Evolutionary conservation across 768 basidiomycete genomes (phyloP).

Genomic region (Termitomyces sp.): DNA sequence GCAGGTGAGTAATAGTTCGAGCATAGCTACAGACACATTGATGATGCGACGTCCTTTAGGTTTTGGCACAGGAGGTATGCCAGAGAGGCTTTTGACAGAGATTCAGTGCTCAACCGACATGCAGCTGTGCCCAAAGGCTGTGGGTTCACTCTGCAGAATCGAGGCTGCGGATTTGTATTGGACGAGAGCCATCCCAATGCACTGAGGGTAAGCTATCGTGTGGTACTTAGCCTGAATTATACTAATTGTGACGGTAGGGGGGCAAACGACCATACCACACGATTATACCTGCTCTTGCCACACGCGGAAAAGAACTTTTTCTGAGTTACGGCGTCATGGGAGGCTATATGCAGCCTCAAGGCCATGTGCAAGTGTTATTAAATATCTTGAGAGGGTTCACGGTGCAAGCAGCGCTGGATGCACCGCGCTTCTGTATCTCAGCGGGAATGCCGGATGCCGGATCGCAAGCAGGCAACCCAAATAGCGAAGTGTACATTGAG

Average conservation of each 20-base stretch:
- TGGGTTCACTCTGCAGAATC: slow-evolving; percentile 95
- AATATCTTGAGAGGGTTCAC: slow-evolving; percentile 88
- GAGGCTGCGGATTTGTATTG: slow-evolving; percentile 83
- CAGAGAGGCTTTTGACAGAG: not conserved
- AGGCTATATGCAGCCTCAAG: slow-evolving; percentile 95
- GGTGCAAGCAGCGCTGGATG: slow-evolving; percentile 87
- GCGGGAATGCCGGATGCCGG: slow-evolving; percentile 66
- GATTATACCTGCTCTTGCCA: slow-evolving; percentile 88
- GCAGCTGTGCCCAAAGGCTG: slow-evolving; percentile 88
- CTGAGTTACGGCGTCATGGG: slow-evolving; percentile 92
- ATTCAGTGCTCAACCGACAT: not conserved
- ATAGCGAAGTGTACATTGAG: slow-evolving; percentile 88
- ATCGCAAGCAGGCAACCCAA: slow-evolving; percentile 60
- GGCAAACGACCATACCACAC: slow-evolving; percentile 89
- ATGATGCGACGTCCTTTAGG: slow-evolving; percentile 35
- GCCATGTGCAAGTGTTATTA: slow-evolving; percentile 91
- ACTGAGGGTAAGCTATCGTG: slow-evolving; percentile 50
- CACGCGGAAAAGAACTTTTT: slow-evolving; percentile 77
- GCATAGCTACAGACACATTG: slow-evolving; percentile 13
- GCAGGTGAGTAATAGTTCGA: slow-evolving; percentile 41
- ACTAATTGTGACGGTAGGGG: slow-evolving; percentile 37
- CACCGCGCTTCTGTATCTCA: slow-evolving; percentile 95
- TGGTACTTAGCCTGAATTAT: not conserved
- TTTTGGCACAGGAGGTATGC: slow-evolving; percentile 82
- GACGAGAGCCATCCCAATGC: slow-evolving; percentile 82